A percentile compares a stretch with the other conserved stretches of the same genome.
These are phyloP conservation scores for Trichomonascaceae sp. DNA, from an alignment of 1,139 yeast genomes.

Conservation along the genomic window DNA sequence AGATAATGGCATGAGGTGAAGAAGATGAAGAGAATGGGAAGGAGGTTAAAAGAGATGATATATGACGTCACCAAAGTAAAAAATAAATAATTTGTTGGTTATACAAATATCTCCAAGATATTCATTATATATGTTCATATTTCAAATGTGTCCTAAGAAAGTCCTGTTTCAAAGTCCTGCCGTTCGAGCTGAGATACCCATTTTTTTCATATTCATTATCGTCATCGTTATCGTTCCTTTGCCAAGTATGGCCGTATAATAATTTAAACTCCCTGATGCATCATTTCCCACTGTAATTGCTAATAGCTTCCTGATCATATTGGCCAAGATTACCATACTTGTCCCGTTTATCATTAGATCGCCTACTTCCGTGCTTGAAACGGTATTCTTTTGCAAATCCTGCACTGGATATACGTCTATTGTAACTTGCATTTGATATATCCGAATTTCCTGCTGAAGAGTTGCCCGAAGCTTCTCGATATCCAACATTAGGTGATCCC, in stretches of 20 bases:
- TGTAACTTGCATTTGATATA: constrained; percentile 13
- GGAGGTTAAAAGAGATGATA: neutral
- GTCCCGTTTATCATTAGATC: constrained; percentile 1
- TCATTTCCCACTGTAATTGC: constrained; percentile 2
- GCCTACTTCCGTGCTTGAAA: constrained; percentile 1
- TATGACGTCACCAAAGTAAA: neutral
- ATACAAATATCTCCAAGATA: neutral
- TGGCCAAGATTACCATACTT: constrained; percentile 13
- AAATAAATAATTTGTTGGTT: neutral
- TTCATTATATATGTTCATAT: neutral
- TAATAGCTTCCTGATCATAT: constrained; percentile 18
- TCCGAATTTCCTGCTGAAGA: constrained; percentile 13
- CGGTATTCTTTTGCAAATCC: constrained; percentile 18
- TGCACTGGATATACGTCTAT: constrained; percentile 17
- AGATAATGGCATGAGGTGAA: constrained; percentile 1
- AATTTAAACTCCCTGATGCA: neutral
- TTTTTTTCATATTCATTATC: too few species aligned
- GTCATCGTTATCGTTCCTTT: neutral
- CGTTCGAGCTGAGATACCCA: too few species aligned
- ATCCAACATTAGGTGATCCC: constrained; percentile 11
- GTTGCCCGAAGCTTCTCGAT: constrained; percentile 5
- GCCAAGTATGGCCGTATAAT: neutral
- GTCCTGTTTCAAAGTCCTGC: neutral
- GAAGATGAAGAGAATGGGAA: neutral
- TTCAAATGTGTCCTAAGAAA: neutral